A percentile compares a stretch with the other conserved stretches of the same genome.
Evolutionary conservation across 352 stramenopile genomes (phyloP).

Genomic region (Globisporangium middletonii): DNA sequence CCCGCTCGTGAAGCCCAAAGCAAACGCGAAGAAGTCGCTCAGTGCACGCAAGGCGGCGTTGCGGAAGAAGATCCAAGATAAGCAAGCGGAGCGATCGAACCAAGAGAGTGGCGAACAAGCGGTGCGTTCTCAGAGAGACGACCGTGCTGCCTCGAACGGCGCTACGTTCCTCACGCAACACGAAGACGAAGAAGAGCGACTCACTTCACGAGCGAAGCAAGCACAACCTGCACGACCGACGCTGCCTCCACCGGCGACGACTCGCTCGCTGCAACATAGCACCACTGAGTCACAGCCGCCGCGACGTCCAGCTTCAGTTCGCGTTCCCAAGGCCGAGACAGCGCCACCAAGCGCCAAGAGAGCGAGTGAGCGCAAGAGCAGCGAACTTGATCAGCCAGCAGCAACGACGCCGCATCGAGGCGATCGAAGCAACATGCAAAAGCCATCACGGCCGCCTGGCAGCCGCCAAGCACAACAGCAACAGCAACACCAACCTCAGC

Average conservation of each 20-base stretch:
- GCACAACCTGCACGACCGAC: not conserved
- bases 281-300: not conserved
- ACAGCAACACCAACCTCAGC: not conserved
- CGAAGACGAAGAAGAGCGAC: constrained; percentile 30
- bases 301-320: constrained; percentile 5
- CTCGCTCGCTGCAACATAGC: not conserved
- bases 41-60: constrained; percentile 30
- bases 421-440: not conserved
- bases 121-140: not conserved
- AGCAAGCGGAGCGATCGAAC: constrained; percentile 2
- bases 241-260: not conserved
- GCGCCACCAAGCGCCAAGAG: not conserved
- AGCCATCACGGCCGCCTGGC: not conserved
- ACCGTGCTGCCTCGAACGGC: not conserved
- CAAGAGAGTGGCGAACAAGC: not conserved
- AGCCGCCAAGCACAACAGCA: too few species aligned
- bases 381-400: not conserved
- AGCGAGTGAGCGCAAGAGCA: not conserved
- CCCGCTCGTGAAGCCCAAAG: not conserved
- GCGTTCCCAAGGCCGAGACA: not conserved
- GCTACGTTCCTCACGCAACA: constrained; percentile 38
- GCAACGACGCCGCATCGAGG: not conserved
- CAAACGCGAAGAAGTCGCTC: constrained; percentile 9
- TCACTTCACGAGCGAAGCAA: constrained; percentile 1
- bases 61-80: constrained; percentile 31